These are phyloP conservation scores for Psilocybe cyanescens DNA, from an alignment of 768 basidiomycete genomes.

Conservation along the genomic window DNA sequence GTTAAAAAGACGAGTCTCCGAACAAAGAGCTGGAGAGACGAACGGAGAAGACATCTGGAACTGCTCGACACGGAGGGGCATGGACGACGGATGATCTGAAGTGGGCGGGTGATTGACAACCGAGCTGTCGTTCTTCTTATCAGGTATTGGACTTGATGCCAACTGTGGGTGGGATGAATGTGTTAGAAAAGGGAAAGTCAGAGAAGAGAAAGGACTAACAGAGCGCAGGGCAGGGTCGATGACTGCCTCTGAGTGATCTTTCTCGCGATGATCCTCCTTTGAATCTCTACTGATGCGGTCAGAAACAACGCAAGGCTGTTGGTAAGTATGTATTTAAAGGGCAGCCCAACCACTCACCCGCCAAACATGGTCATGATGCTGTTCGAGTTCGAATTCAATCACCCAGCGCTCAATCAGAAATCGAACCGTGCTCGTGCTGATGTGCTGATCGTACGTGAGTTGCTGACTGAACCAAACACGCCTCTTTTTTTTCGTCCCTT, in stretches of 20 bases:
- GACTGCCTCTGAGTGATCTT: slow-evolving; percentile 22
- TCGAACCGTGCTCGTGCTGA: slow-evolving; percentile 15
- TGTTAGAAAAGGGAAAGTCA: not conserved
- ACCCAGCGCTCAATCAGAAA: not conserved
- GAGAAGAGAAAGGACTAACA: slow-evolving; percentile 31
- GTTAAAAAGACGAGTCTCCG: slow-evolving; percentile 18
- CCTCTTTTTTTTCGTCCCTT: not conserved
- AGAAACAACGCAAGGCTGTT: slow-evolving; percentile 23
- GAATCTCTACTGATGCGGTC: slow-evolving; percentile 25
- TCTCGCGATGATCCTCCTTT: slow-evolving; percentile 20
- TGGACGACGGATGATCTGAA: slow-evolving; percentile 26
- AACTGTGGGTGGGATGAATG: slow-evolving; percentile 36
- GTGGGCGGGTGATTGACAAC: slow-evolving; percentile 15
- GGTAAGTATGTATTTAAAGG: slow-evolving; percentile 25
- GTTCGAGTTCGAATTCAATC: not conserved
- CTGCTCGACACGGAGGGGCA: slow-evolving; percentile 54
- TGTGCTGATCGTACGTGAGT: too few species aligned
- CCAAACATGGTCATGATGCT: slow-evolving; percentile 35
- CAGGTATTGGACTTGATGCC: slow-evolving; percentile 35
- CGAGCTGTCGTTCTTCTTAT: slow-evolving; percentile 34
- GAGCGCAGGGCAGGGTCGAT: slow-evolving; percentile 35
- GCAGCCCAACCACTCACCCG: slow-evolving; percentile 26
- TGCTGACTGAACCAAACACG: slow-evolving; percentile 17
- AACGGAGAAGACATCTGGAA: slow-evolving; percentile 33
- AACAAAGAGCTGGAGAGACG: slow-evolving; percentile 22